phyloP scores from a whole-genome alignment of 2,329 filamentous ascomycete species.

The Purpureocillium takamizusanense region DNA sequence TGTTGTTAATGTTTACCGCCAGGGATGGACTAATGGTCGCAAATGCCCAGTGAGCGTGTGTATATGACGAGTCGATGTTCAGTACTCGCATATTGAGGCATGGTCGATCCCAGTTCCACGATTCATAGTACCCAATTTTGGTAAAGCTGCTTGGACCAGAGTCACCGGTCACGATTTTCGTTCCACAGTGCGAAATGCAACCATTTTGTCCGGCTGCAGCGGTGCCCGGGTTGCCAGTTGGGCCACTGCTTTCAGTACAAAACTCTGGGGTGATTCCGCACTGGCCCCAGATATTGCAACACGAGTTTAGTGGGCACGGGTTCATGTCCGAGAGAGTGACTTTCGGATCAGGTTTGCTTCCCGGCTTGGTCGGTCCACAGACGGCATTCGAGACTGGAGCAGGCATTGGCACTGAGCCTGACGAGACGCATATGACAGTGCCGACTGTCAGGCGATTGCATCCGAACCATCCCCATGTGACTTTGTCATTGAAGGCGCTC shows the following conservation, averaged over 20 bases:
- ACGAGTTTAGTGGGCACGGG: slow-evolving; percentile 19
- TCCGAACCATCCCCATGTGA: slow-evolving; percentile 20
- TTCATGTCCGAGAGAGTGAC: slow-evolving; percentile 13
- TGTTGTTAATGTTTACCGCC: slow-evolving; percentile 6
- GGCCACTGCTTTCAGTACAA: slow-evolving; percentile 20
- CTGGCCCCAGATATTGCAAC: slow-evolving; percentile 27
- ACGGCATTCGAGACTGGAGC: slow-evolving; percentile 16
- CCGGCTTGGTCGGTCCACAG: slow-evolving; percentile 24
- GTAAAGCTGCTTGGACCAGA: slow-evolving; percentile 1
- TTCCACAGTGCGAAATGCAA: slow-evolving; percentile 20
- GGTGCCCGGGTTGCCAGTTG: slow-evolving; percentile 7
- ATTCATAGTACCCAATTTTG: slow-evolving; percentile 11
- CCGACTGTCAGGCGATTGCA: slow-evolving; percentile 15
- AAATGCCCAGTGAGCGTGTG: slow-evolving; percentile 29
- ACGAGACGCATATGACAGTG: slow-evolving; percentile 22
- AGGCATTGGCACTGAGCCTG: slow-evolving; percentile 23
- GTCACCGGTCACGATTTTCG: slow-evolving; percentile 11
- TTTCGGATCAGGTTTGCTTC: slow-evolving; percentile 12
- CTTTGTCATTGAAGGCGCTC: slow-evolving; percentile 12
- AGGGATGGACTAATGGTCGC: slow-evolving; percentile 13
- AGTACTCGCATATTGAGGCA: slow-evolving; percentile 1
- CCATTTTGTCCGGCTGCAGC: too few relatives aligned
- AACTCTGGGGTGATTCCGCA: slow-evolving; percentile 32
- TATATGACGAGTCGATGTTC: slow-evolving; percentile 11
- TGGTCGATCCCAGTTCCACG: slow-evolving; percentile 1